Evolutionary conservation across 106 monocot genomes (phyloP), one percentile per base, ranked within the genome.

Genomic region (Allium sativum): DNA sequence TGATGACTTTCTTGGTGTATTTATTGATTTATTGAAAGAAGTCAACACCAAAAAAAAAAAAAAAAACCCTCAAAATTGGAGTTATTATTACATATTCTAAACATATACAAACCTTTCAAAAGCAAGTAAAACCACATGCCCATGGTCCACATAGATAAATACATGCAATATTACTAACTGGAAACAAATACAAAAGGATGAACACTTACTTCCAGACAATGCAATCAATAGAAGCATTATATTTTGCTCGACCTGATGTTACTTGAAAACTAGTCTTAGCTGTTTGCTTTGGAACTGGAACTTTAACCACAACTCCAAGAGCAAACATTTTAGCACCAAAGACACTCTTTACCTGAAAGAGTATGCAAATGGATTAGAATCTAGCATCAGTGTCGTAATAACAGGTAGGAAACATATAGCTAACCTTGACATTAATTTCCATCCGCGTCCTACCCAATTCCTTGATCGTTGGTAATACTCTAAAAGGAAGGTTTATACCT

Each of bases 251-350:
- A 58, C 98, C 98, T 51, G 91, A 88, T 65, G 92, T 98, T 15
- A 92, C 92, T 79, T 98, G 98, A 65, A 98, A 98, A 69, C 84
- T 98, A 55, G 98, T 82, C 67, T 98, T 98, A 0, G 98, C 98
- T 12, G 98, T 98, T 63, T 98, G 98, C 66, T 98, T 98, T 62
- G 98, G 98, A 17, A 98, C 98, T 67, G 98, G 91, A 80, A 98
- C 81, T 72, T 91, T 98, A 44, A 98, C 79, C 12, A 91, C 98
- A 65, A 98, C 91, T 46, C 98, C 98, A 48, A 98, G 91, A 48
- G 98, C 98, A 92, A 92, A 98, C 81, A 92, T 92, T 71, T 98
- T 98, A 51, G 85, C 98, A 70, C 82, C 88, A 80, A 98, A 92
- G 31, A 98, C 91, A 68, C 98, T 98, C 71, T 98, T 98, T 10